phyloP scores from a whole-genome alignment of 371 early-diverging fungal species.

The Apophysomyces elegans region DNA sequence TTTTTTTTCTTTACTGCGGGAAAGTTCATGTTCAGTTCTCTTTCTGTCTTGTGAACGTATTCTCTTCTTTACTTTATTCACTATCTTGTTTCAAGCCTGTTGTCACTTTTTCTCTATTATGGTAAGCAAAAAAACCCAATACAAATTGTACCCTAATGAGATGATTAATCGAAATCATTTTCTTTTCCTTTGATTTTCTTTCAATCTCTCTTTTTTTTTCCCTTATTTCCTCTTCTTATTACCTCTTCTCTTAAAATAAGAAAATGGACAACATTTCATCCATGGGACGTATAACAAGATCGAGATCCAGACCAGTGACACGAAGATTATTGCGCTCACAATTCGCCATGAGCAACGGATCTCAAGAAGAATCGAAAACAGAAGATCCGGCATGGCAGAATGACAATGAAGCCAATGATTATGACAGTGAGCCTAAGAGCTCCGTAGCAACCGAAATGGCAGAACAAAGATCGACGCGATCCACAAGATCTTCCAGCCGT shows the following conservation, averaged over 20 bases:
- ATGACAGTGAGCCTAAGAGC: neutral
- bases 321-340: neutral
- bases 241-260: neutral
- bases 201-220: neutral
- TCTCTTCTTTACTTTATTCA: neutral
- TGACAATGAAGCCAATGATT: neutral
- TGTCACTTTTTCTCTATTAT: neutral
- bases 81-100: neutral
- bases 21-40: neutral
- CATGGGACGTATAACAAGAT: neutral
- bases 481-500: neutral
- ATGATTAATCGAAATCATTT: no score
- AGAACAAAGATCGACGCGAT: neutral
- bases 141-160: neutral
- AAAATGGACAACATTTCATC: neutral
- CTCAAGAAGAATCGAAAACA: neutral
- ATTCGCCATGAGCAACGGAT: neutral
- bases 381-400: neutral
- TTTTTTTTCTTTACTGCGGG: neutral
- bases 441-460: neutral
- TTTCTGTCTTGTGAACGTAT: neutral
- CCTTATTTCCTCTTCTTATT: neutral
- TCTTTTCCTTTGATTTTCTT: no score
- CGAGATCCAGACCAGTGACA: neutral
- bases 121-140: neutral